A percentile compares a stretch with the other conserved stretches of the same genome.
Conservation (phyloP, 805 yeast species). For the Wickerhamomyces kurtzmanii region DNA sequence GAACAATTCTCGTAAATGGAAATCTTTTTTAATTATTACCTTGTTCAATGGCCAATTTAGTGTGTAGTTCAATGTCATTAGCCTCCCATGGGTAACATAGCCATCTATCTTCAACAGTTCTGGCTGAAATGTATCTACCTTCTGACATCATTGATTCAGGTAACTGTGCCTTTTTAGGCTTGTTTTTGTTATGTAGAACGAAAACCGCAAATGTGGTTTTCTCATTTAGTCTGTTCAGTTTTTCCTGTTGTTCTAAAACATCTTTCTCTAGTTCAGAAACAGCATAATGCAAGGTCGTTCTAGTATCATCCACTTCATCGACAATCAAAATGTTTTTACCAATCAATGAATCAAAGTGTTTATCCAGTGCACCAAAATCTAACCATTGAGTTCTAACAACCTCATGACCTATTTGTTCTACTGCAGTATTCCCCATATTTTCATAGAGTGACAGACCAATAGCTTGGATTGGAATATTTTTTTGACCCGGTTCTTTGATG, state of each 20-base stretch:
- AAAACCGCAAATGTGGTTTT: slow-evolving; percentile 64
- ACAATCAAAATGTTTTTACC: slow-evolving; percentile 78
- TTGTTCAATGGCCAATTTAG: slow-evolving; percentile 53
- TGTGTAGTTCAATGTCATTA: slow-evolving; percentile 68
- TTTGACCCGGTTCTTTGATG: slow-evolving; percentile 45
- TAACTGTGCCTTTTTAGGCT: slow-evolving; percentile 69
- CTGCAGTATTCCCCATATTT: slow-evolving; percentile 34
- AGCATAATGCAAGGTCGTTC: slow-evolving; percentile 84
- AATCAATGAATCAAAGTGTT: slow-evolving; percentile 65
- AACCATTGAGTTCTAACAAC: slow-evolving; percentile 88
- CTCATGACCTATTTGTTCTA: slow-evolving; percentile 59
- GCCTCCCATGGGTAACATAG: slow-evolving; percentile 92
- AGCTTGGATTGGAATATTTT: slow-evolving; percentile 63
- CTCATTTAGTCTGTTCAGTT: slow-evolving; percentile 48
- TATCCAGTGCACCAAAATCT: slow-evolving; percentile 62
- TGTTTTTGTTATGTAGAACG: slow-evolving; percentile 77
- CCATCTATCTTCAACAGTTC: slow-evolving; percentile 72
- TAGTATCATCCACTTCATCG: slow-evolving; percentile 88
- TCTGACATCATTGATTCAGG: slow-evolving; percentile 52
- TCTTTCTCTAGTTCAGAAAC: slow-evolving; percentile 57
- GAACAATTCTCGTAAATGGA: too few relatives aligned
- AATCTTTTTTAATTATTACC: slow-evolving; percentile 50
- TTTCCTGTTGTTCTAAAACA: slow-evolving; percentile 48
- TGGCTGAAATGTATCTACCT: slow-evolving; percentile 65
- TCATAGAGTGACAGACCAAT: slow-evolving; percentile 60